Evolutionary conservation across 2,329 filamentous ascomycete species (phyloP), one percentile per base, ranked within the genome.

Genomic region (Ophiognomonia clavigignenti-juglandacearum): DNA sequence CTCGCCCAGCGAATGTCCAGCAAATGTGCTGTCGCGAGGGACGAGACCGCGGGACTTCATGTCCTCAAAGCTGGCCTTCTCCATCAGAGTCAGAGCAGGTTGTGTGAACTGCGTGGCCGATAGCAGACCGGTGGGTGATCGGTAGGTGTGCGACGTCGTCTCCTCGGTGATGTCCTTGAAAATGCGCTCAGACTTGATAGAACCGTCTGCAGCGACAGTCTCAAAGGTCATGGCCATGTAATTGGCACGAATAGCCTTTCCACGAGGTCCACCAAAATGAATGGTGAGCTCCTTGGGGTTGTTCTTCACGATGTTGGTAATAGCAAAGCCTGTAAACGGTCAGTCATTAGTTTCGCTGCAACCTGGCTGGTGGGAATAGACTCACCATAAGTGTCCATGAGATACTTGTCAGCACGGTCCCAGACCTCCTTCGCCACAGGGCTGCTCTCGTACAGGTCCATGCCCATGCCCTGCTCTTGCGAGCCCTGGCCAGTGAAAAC

Each of bases 201-300:
- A 82, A 22, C 93, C 93, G 65, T 98, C 93, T 2, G 88, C 74
- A 50, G 86, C 86, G 44, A 98, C 90, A n/a, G 92, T 95, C 74
- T 98, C 93, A 69, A 97, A 98, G 39, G 92, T 97, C 93, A 98
- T 98, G 51, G 92, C 85, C 86, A 97, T 97, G 76, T 98, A 98
- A 71, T 98, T 98, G 64, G 96, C 86, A 54, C 93, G 89, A 59
- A 98, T 98, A 43, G 89, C 90, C 73, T 97, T 98, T 63, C 93
- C 93, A 50, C 89, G 87, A 53, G 93, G 90, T 40, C 93, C 93
- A 72, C 95, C 93, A 63, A 98, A 98, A 75, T 98, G 88, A 55
- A 98, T 88, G 5, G 95, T 98, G 46, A 98, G 83, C 72, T 97
- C 93, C 77, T 96, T 96, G 54, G 93, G 93, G 71, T 98, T 98